Conservation (phyloP, 225 moss, liverwort and hornwort species). For the Climacium dendroides region DNA sequence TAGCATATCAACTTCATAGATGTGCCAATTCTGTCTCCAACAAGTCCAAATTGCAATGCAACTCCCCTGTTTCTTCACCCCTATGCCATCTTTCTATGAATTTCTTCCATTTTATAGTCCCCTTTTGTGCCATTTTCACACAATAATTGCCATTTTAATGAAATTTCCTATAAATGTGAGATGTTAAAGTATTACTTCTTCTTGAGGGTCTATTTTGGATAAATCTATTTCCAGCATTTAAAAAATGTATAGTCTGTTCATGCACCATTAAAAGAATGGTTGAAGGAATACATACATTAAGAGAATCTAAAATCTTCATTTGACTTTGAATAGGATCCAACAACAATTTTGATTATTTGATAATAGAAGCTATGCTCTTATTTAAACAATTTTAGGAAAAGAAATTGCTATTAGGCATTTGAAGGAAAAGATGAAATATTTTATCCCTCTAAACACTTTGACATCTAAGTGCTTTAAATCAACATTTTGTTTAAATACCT, state of each 20-base stretch:
- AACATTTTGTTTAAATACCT: neutral
- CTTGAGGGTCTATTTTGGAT: neutral
- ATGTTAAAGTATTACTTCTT: neutral
- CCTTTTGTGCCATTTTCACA: too few relatives aligned
- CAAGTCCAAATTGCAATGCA: too few relatives aligned
- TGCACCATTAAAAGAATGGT: neutral
- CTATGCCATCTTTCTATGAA: too few relatives aligned
- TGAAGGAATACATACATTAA: accelerated
- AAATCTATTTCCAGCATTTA: neutral
- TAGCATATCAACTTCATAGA: too few relatives aligned
- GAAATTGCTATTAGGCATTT: too few relatives aligned
- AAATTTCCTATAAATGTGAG: too few relatives aligned
- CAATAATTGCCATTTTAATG: too few relatives aligned
- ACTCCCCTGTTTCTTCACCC: too few relatives aligned
- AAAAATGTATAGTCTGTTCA: neutral
- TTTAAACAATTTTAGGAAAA: neutral
- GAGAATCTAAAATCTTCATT: neutral
- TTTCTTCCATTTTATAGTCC: too few relatives aligned
- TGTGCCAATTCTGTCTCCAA: too few relatives aligned
- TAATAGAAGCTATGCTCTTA: neutral
- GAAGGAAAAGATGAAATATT: neutral
- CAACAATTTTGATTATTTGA: neutral
- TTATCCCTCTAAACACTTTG: accelerated
- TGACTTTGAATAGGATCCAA: neutral
- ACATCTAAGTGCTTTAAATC: neutral